A percentile compares a stretch with the other conserved stretches of the same genome.
These are phyloP conservation scores for Neoboletus magnificus DNA, from an alignment of 768 basidiomycete species.

Conservation along the genomic window DNA sequence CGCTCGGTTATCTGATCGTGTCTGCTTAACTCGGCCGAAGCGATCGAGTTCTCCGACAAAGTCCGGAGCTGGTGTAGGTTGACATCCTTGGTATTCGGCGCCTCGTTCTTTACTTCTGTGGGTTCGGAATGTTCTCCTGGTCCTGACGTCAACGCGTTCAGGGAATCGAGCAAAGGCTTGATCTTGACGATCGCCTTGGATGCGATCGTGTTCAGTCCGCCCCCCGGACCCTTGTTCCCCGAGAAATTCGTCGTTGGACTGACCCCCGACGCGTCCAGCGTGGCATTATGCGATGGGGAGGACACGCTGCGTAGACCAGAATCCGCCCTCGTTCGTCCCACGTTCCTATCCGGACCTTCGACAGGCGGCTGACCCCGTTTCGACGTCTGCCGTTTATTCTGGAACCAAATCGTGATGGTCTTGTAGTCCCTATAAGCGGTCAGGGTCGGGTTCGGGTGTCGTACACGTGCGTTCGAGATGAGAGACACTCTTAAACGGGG, in stretches of 20 bases:
- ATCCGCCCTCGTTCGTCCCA: constrained; percentile 8
- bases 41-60: not conserved
- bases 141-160: constrained; percentile 15
- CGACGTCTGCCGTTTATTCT: constrained; percentile 69
- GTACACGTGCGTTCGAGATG: not conserved
- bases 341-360: not conserved
- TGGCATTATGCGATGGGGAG: constrained; percentile 29
- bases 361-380: constrained; percentile 26
- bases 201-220: not conserved
- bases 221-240: not conserved
- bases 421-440: constrained; percentile 38
- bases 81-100: not conserved
- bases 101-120: not conserved
- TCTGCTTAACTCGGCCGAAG: not conserved
- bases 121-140: not conserved
- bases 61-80: not conserved
- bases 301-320: constrained; percentile 29
- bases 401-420: constrained; percentile 72
- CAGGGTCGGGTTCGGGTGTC: not conserved
- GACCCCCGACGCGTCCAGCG: constrained; percentile 11
- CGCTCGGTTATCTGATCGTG: not conserved
- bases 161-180: constrained; percentile 20
- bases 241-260: not conserved
- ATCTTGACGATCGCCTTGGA: constrained; percentile 20
- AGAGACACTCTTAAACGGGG: not conserved